Evolutionary conservation across 352 stramenopile genomes (phyloP), one percentile per base, ranked within the genome.

Genomic region (Globisporangium parvum): DNA sequence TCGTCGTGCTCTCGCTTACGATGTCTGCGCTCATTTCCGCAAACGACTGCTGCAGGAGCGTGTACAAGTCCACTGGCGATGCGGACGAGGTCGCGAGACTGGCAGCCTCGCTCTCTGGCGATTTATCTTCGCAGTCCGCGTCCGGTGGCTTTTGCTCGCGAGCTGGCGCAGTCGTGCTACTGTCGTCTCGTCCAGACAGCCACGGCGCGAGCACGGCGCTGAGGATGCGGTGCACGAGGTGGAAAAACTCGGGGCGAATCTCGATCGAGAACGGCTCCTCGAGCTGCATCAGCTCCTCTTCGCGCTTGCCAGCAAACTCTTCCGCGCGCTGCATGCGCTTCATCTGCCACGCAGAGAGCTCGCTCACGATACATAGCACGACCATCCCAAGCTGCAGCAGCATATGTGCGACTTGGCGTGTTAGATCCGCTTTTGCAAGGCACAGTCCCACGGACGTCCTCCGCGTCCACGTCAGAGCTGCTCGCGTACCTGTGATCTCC

Each of bases 311-410:
- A 1, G 70, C 73, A 23, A 87, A 86, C 28, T 80, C 73, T 51
- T 93, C 84, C 0, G 73, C 73, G 53, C 87, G 88, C 51, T 95
- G 83, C 84, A 95, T 93, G 54, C 81, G 82, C 50, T 93, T 90
- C 81, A 95, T 93, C 71, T 95, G 82, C 83, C 85, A 95, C 24
- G 77, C 75, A 3, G 83, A 91, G 3, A 95, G 51, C 28, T 93
- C 83, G 20, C 83, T 87, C 26, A 95, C 47, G 39, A 95, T 74
- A 49, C 75, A 68, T 23, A 95, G 58, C 50, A 91, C 44, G 33
- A 93, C 59, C 58, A 93, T 73, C 0, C 80, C 83, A 8, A 95
- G 59, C 85, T 93, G 51, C 41, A 67, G 21, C 23, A 46, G 12
- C 24, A 11, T 12, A 21, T 12, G 31, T 55, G 3, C 23, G 46